Base-by-base conservation (phyloP, 2,329 filamentous ascomycete species). In the Colletotrichum aenigma region DNA sequence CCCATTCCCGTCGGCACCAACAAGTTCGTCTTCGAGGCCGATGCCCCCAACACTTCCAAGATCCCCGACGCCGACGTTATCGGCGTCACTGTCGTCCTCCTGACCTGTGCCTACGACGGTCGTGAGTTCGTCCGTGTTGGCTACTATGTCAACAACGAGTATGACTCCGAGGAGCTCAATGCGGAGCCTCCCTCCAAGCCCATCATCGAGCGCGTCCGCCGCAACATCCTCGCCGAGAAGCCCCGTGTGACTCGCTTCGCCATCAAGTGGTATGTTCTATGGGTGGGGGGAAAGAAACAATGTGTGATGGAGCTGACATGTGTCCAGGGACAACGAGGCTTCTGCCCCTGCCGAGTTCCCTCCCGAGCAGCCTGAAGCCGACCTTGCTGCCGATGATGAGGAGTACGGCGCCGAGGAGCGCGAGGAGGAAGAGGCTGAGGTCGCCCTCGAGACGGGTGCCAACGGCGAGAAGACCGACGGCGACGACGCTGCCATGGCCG, bases 131-230 rank as follows among this genome's bases (percentile, higher is more conserved):
- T 99, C 52, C 96, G 97, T 79, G 96, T 99, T 56, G 97, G 97
- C 77, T 99, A 99, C 91, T 99, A 99, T 81, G 97, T 99, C 82
- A 99, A 98, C 90, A 99, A 99, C 82, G 97, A 99, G 86, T 99
- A 99, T 85, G 95, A 98, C 80, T 94, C 94, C 30, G 95, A 97
- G 81, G 95, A 98, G 84, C 91, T 99, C 78, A 94, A 92, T 80
- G 93, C 94, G 64, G 96, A 98, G 81, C 97, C 97, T 12, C 97
- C 97, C 8, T 90, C 95, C 74, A 98, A 98, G 89, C 96, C 96
- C 52, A 90, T 97, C 80, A 93, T 98, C 78, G 97, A 99, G 84
- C 95, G 96, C 82, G 95, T 99, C 78, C 92, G 92, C 79, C 94
- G 97, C 80, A 98, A 97, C 83, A 95, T 99, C 66, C 91, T 99